Base-by-base conservation (phyloP, 139 green algal genomes). In the Chara braunii region DNA sequence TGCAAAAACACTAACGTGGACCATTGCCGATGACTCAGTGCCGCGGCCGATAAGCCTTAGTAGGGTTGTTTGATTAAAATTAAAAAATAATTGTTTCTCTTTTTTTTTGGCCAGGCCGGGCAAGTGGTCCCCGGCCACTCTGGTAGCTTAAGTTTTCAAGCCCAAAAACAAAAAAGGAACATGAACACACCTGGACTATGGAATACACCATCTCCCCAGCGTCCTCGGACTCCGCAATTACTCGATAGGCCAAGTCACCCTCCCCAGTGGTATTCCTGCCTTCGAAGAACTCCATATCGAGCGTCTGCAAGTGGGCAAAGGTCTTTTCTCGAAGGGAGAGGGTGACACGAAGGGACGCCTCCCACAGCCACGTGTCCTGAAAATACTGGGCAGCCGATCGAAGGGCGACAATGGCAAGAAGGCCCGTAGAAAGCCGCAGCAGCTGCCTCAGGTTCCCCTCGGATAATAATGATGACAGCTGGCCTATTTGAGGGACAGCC, bases 351-450 rank as follows among this genome's bases (percentile, higher is more conserved):
- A 76, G 64, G 14, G 68, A 42, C 14, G 43, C 69, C 12, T 78
- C 60, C 69, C 69, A 78, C 37, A 78, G 69, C 53, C 52, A 80
- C 23, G 52, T 43, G 43, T 80, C 69, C 43, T 78, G 69, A 12
- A 71, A 59, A 68, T 77, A 77, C 24, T 32, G 32, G 14, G 68
- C 67, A 7, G 26, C 22, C 11, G 62, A 58, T 7, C 66, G 58
- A 2, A 9, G 68, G 9, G 9, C 28, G 3, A 75, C 35, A 3
- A 77, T n/a, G 18, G 3, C 11, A 5, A 77, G 42, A 14, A 78
- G 18, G 22, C 70, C 3, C 3, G 33, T 32, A 33, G 53, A 37
- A 4, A 48, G 4, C 7, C 65, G 35, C 7, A 75, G 4, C 4
- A 75, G 54, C 18, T 5, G 22, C 22, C 40, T 7, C 35, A 75